A percentile compares a stretch with the other conserved stretches of the same genome.
These are phyloP conservation scores for Chalciporus piperatus DNA, from an alignment of 768 basidiomycete species.

Conservation along the genomic window DNA sequence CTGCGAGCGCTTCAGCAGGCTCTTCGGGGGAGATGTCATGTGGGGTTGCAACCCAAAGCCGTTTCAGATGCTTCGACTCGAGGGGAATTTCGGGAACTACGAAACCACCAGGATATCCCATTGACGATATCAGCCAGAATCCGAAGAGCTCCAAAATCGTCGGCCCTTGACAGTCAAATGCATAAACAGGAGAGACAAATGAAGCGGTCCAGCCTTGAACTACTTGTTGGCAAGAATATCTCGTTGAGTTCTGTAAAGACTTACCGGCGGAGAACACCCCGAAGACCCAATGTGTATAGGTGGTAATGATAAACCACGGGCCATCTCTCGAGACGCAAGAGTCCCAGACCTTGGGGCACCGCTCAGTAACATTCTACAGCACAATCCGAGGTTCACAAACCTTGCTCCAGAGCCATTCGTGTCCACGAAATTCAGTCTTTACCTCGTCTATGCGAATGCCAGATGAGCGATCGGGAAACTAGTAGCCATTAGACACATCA, in stretches of 20 bases:
- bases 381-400: constrained; percentile 9
- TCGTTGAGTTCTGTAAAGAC: constrained; percentile 2
- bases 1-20: constrained; percentile 19
- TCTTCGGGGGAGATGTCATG: constrained; percentile 24
- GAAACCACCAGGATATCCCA: constrained; percentile 37
- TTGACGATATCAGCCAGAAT: constrained; percentile 57
- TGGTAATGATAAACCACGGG: constrained; percentile 42
- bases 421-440: constrained; percentile 25
- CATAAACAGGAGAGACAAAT: constrained; percentile 47
- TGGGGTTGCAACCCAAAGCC: constrained; percentile 25
- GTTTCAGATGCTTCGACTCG: constrained; percentile 19
- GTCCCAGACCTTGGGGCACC: constrained; percentile 37
- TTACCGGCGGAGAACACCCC: constrained; percentile 40
- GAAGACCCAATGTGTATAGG: constrained; percentile 43
- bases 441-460: constrained; percentile 2
- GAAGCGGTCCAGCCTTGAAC: constrained; percentile 50
- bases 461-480: constrained; percentile 21
- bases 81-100: constrained; percentile 23
- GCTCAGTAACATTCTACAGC: constrained; percentile 5
- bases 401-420: constrained; percentile 60
- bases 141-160: constrained; percentile 49
- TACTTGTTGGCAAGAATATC: constrained; percentile 1
- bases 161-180: constrained; percentile 39
- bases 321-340: constrained; percentile 34
- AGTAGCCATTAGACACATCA: constrained; percentile 1